phyloP scores from a whole-genome alignment of 495 filamentous ascomycete species.

The Hypoxylon subgilvum region DNA sequence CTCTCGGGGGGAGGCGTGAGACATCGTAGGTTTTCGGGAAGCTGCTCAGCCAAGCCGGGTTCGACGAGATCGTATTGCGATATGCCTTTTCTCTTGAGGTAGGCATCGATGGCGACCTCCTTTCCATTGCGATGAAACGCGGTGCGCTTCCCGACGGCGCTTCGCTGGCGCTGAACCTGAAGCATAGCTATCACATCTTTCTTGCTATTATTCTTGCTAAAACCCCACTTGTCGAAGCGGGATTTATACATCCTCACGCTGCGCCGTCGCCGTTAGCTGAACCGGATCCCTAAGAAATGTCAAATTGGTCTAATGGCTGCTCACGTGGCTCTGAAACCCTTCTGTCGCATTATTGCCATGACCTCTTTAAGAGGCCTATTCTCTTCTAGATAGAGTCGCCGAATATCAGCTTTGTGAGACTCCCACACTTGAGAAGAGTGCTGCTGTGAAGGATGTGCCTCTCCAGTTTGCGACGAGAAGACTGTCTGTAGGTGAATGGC shows the following conservation, averaged over 20 bases:
- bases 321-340: slow-evolving; percentile 47
- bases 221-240: slow-evolving; percentile 45
- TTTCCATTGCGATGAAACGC: slow-evolving; percentile 46
- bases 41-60: slow-evolving; percentile 41
- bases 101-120: slow-evolving; percentile 45
- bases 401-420: slow-evolving; percentile 43
- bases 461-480: slow-evolving; percentile 43
- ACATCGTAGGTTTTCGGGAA: slow-evolving; percentile 44
- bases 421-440: slow-evolving; percentile 44
- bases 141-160: slow-evolving; percentile 46
- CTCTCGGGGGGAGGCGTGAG: slow-evolving; percentile 44
- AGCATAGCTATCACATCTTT: slow-evolving; percentile 47
- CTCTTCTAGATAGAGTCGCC: slow-evolving; percentile 44
- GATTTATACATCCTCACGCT: slow-evolving; percentile 46
- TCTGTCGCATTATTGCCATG: slow-evolving; percentile 46
- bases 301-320: slow-evolving; percentile 10
- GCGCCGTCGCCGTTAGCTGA: slow-evolving; percentile 16
- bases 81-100: slow-evolving; percentile 47
- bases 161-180: slow-evolving; percentile 46
- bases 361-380: slow-evolving; percentile 45
- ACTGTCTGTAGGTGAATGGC: slow-evolving; percentile 41
- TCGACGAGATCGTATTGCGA: slow-evolving; percentile 47
- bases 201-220: slow-evolving; percentile 45
- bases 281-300: slow-evolving; percentile 4
- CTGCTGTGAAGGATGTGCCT: slow-evolving; percentile 41